Percentiles rank a stretch among this genome's conserved stretches.
Conservation (phyloP, 2,329 filamentous ascomycete genomes). For the Colletotrichum falcatum region DNA sequence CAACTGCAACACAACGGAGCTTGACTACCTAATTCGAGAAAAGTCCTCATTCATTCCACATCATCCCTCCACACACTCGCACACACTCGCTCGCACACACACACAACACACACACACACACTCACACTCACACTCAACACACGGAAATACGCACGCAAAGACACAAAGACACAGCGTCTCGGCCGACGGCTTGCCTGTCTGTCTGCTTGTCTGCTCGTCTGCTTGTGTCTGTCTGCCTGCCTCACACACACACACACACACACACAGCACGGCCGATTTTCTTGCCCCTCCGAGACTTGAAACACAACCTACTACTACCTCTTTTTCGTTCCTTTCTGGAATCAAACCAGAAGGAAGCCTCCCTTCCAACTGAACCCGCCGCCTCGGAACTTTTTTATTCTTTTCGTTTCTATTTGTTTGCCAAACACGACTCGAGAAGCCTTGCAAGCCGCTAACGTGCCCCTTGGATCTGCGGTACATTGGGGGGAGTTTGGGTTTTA, state of each 20-base stretch:
- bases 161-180: background rate
- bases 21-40: background rate
- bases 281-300: constrained; percentile 13
- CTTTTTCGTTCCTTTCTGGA: background rate
- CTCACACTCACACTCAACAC: too few relatives aligned
- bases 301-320: background rate
- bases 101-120: background rate
- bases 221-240: background rate
- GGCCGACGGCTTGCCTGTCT: background rate
- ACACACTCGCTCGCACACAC: too few relatives aligned
- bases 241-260: too few relatives aligned
- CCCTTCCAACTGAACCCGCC: background rate
- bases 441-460: background rate
- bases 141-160: background rate
- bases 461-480: background rate
- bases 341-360: background rate
- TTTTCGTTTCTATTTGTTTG: background rate
- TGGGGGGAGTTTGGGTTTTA: background rate
- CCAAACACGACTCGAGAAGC: background rate
- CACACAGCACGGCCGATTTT: constrained; percentile 4
- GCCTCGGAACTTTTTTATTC: background rate
- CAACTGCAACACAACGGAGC: too few relatives aligned
- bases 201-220: background rate
- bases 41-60: background rate
- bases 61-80: background rate